Percentiles rank a stretch among this genome's conserved stretches.
Conservation (phyloP, 768 basidiomycete species). For the Tylopilus rubrobrunneus region DNA sequence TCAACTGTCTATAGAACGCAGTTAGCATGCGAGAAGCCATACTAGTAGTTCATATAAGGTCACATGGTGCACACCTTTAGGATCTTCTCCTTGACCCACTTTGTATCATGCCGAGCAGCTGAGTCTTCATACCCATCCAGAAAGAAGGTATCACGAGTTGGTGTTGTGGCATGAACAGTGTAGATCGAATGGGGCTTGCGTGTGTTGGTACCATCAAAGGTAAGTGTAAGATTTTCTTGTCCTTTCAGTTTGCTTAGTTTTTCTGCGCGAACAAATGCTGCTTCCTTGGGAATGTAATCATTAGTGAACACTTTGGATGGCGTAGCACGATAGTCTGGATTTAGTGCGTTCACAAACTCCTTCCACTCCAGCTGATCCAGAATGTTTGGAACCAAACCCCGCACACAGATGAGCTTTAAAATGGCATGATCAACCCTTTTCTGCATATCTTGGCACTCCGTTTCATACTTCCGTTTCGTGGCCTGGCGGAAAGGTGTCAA, state of each 20-base stretch:
- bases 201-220: not conserved
- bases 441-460: too few relatives aligned
- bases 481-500: too few relatives aligned
- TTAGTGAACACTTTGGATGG: not conserved
- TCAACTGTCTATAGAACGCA: not conserved
- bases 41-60: too few relatives aligned
- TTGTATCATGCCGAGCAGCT: not conserved
- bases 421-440: too few relatives aligned
- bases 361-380: too few relatives aligned
- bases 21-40: too few relatives aligned
- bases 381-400: too few relatives aligned
- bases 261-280: not conserved
- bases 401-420: too few relatives aligned
- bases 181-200: not conserved
- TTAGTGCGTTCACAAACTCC: not conserved
- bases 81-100: not conserved
- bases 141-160: not conserved
- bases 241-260: not conserved
- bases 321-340: not conserved
- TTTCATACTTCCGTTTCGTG: too few relatives aligned
- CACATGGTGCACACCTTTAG: not conserved
- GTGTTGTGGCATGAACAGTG: not conserved
- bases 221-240: not conserved
- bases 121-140: not conserved
- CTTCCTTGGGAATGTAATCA: slow-evolving; percentile 1